Conservation (phyloP, 257 asterid genomes). For the Lavandula angustifolia region DNA sequence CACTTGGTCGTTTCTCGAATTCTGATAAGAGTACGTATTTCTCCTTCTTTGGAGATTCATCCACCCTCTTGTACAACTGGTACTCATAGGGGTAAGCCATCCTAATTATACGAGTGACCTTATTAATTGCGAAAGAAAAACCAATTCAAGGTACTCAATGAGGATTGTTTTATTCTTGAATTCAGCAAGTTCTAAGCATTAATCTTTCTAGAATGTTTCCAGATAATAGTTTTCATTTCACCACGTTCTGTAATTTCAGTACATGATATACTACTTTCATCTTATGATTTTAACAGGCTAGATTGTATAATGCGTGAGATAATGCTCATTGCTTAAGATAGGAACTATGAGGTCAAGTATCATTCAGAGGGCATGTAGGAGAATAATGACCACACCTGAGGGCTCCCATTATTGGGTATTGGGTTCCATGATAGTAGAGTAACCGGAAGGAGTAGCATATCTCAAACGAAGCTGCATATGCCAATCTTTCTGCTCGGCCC, state of each 20-base stretch:
- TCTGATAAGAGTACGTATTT: constrained; percentile 59
- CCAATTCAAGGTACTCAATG: constrained; percentile 1
- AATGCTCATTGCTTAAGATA: not conserved
- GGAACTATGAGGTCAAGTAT: not conserved
- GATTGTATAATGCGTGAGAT: not conserved
- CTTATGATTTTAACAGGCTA: not conserved
- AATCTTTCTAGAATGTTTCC: not conserved
- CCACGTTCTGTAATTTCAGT: not conserved
- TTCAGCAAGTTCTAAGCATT: not conserved
- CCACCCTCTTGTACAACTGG: constrained; percentile 86
- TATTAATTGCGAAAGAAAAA: constrained; percentile 11
- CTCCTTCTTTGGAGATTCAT: constrained; percentile 75
- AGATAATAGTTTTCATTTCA: not conserved
- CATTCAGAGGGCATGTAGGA: not conserved
- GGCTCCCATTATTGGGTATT: constrained; percentile 96
- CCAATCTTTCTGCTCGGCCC: constrained; percentile 94
- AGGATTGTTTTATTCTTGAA: constrained; percentile 6
- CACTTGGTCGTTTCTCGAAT: constrained; percentile 66
- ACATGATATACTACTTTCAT: constrained; percentile 4
- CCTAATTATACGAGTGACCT: constrained; percentile 43
- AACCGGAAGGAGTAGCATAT: constrained; percentile 84
- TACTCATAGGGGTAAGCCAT: constrained; percentile 79
- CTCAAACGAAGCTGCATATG: constrained; percentile 88
- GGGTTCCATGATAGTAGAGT: constrained; percentile 88
- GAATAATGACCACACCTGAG: constrained; percentile 63